These are phyloP conservation scores for Ceratocystis albifundus DNA, from an alignment of 2,329 filamentous ascomycete species.

Conservation along the genomic window DNA sequence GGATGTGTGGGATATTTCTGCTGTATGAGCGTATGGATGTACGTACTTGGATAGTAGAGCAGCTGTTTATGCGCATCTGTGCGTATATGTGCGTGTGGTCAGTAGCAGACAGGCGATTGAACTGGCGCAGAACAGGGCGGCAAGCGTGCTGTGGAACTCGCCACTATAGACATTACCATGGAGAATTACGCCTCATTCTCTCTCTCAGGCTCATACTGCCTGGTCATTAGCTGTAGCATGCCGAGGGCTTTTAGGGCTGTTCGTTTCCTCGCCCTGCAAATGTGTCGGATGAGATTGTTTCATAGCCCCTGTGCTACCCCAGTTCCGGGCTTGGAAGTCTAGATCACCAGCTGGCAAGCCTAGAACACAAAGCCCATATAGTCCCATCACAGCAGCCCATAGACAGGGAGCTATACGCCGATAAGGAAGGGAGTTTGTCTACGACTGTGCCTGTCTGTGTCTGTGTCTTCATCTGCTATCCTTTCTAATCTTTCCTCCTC, in stretches of 20 bases:
- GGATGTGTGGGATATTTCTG: background rate
- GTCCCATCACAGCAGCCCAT: no score
- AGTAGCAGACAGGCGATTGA: no score
- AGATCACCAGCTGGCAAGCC: background rate
- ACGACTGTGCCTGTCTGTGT: no score
- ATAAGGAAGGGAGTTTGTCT: no score
- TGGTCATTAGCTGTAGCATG: background rate
- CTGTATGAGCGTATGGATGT: background rate
- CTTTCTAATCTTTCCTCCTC: background rate
- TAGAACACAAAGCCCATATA: background rate
- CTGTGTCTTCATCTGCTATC: background rate
- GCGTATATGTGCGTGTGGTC: no score
- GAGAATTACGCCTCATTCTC: background rate
- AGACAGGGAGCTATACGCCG: no score
- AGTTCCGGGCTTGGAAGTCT: background rate
- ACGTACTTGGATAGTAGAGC: no score
- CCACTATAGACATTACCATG: background rate
- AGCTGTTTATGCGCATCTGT: no score
- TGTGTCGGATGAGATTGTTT: conserved; percentile 1
- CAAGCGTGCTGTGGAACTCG: background rate
- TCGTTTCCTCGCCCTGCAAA: background rate
- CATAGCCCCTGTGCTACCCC: background rate
- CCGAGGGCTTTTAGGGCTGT: background rate
- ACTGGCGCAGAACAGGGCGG: background rate
- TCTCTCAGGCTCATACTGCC: background rate